Base-by-base conservation (phyloP, 2,329 filamentous ascomycete genomes). In the Ophiocordyceps camponoti-leonardi region DNA sequence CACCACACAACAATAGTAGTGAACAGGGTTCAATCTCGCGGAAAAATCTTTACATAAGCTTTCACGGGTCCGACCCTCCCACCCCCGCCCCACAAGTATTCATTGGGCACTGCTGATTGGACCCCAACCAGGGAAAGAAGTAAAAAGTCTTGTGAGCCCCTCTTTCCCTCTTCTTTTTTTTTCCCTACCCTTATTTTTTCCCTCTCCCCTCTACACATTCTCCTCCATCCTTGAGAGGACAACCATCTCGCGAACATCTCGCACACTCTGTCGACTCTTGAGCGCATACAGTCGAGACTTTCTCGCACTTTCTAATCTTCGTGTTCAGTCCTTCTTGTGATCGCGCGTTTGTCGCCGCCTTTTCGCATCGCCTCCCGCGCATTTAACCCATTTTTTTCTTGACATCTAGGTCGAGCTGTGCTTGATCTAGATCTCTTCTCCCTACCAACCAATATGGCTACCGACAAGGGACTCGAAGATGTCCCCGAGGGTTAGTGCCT, bases 401-500 rank as follows among this genome's bases (percentile, higher is more conserved):
- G 5, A 26, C 61, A 61, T 69, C 72, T 79, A 78, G 81, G 75
- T 86, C 77, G 83, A 79, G 75, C 80, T 70, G 71, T 67, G 82
- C 80, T 83, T 86, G 83, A 76, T 80, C 76, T 77, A 72, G 73
- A 72, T 62, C 75, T 77, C 53, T 77, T 53, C 48, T 48, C 51
- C 48, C 67, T 63, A 62, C 61, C 61, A 60, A 60, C 74, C 72
- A 81, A 83, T 79, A 96, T 96, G 90, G 90, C 88, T 86, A 81
- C 82, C 67, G 84, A 86, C 61, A 94, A 93, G 78, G 90, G 90
- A 77, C 86, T 96, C 74, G 88, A 95, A 77, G 90, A 96, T 68
- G 82, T 94, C 72, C 83, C 86, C 67, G 87, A 94, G 77, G 79
- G 86, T 94, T 75, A 74, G 86, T 46, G 12, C 19, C 11, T 26